phyloP scores from a whole-genome alignment of 148 eudicot genomes.

The Vaccinium vitisidaea region DNA sequence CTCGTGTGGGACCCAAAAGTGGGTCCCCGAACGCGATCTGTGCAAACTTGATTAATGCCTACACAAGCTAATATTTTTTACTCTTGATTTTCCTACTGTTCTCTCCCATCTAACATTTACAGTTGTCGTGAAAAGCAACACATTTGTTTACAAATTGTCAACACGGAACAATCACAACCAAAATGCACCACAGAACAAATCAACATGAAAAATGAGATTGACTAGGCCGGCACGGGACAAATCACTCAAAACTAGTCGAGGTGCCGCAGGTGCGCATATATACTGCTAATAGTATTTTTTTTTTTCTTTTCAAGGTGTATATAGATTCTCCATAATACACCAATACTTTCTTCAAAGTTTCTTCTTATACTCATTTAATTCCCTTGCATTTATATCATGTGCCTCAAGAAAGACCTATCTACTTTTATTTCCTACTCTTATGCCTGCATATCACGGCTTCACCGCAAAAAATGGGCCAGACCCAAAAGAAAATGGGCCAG shows the following conservation, averaged over 20 bases:
- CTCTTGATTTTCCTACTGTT: not conserved
- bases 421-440: too few species aligned
- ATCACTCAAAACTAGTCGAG: not conserved
- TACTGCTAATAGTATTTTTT: too few species aligned
- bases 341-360: too few species aligned
- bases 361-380: too few species aligned
- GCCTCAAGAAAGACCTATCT: too few species aligned
- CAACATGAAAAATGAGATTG: not conserved
- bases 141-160: not conserved
- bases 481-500: too few species aligned
- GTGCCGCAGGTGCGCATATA: not conserved
- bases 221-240: not conserved
- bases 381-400: too few species aligned
- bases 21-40: too few species aligned
- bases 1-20: too few species aligned
- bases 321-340: not conserved
- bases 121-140: not conserved
- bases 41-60: not conserved
- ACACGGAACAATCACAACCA: not conserved
- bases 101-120: not conserved
- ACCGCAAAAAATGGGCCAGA: too few species aligned
- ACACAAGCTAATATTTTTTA: not conserved
- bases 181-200: not conserved
- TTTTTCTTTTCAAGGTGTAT: not conserved
- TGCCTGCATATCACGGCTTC: too few species aligned